Evolutionary conservation across 225 moss, liverwort and hornwort genomes (phyloP).

Genomic region (Takakia lepidozioides): DNA sequence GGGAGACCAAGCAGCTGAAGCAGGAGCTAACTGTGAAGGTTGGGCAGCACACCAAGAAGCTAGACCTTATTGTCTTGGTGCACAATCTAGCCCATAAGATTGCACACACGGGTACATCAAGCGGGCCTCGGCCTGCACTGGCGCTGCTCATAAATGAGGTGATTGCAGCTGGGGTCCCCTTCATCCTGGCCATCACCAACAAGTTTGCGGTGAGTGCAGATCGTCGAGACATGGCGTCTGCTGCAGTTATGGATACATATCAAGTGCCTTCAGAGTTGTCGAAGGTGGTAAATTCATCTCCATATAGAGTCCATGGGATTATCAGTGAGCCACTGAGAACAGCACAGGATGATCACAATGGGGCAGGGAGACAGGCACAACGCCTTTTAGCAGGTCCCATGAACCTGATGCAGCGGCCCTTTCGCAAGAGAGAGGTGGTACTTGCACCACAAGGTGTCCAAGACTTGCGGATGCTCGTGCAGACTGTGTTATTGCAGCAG

Average conservation of each 20-base stretch:
- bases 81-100: slow-evolving; percentile 97
- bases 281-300: slow-evolving; percentile 83
- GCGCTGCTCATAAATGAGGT: slow-evolving; percentile 77
- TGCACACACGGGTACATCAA: slow-evolving; percentile 55
- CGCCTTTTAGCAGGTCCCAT: slow-evolving; percentile 75
- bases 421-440: slow-evolving; percentile 67
- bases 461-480: slow-evolving; percentile 70
- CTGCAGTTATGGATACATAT: slow-evolving; percentile 79
- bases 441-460: slow-evolving; percentile 75
- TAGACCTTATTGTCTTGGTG: slow-evolving; percentile 85
- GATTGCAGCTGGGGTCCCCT: slow-evolving; percentile 66
- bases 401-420: slow-evolving; percentile 80
- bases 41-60: slow-evolving; percentile 64
- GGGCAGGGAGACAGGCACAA: slow-evolving; percentile 59
- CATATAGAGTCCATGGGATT: slow-evolving; percentile 74
- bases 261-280: slow-evolving; percentile 58
- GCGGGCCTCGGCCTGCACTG: slow-evolving; percentile 83
- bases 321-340: slow-evolving; percentile 18
- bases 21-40: slow-evolving; percentile 67
- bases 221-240: slow-evolving; percentile 68
- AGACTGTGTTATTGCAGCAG: slow-evolving; percentile 53
- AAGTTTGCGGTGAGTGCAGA: slow-evolving; percentile 98
- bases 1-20: slow-evolving; percentile 75
- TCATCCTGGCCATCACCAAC: slow-evolving; percentile 85
- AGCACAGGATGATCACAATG: slow-evolving; percentile 32